A percentile compares a stretch with the other conserved stretches of the same genome.
These are phyloP conservation scores for Penicillium robsamsonii DNA, from an alignment of 495 filamentous ascomycete species.

Conservation along the genomic window DNA sequence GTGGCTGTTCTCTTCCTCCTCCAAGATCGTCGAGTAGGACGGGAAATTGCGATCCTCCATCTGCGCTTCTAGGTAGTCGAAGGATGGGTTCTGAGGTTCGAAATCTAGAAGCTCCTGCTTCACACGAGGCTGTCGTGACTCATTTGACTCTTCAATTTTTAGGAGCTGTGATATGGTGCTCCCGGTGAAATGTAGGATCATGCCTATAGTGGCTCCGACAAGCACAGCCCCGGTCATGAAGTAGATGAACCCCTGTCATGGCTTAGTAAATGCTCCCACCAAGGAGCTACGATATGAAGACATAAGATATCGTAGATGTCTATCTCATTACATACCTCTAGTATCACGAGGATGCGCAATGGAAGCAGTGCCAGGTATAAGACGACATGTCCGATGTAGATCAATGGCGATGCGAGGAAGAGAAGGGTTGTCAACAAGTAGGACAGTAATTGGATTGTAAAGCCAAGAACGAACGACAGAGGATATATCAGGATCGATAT, in stretches of 20 bases:
- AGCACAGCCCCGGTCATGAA: slow-evolving; percentile 25
- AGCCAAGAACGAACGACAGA: slow-evolving; percentile 27
- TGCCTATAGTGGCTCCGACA: slow-evolving; percentile 20
- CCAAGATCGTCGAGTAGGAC: slow-evolving; percentile 57
- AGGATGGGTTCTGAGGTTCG: slow-evolving; percentile 19
- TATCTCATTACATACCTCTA: slow-evolving; percentile 56
- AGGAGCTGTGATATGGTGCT: slow-evolving; percentile 20
- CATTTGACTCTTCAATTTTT: slow-evolving; percentile 13
- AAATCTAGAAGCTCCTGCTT: slow-evolving; percentile 4
- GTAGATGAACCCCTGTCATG: slow-evolving; percentile 23
- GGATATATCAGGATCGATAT: background rate
- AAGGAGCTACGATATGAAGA: background rate
- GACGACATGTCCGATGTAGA: slow-evolving; percentile 40
- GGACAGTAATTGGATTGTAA: slow-evolving; percentile 37
- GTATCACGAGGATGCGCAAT: slow-evolving; percentile 49
- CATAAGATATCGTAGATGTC: background rate
- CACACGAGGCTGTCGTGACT: slow-evolving; percentile 11
- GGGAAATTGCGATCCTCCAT: slow-evolving; percentile 41
- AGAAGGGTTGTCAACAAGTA: slow-evolving; percentile 30
- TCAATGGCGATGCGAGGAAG: slow-evolving; percentile 43
- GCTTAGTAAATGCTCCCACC: slow-evolving; percentile 9
- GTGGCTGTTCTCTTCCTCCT: slow-evolving; percentile 56
- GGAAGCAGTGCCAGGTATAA: slow-evolving; percentile 39
- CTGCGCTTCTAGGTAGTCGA: slow-evolving; percentile 39
- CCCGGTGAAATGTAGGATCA: slow-evolving; percentile 20